Conservation (phyloP, 1,284 basidiomycete genomes). For the Heterobasidion occidentale region DNA sequence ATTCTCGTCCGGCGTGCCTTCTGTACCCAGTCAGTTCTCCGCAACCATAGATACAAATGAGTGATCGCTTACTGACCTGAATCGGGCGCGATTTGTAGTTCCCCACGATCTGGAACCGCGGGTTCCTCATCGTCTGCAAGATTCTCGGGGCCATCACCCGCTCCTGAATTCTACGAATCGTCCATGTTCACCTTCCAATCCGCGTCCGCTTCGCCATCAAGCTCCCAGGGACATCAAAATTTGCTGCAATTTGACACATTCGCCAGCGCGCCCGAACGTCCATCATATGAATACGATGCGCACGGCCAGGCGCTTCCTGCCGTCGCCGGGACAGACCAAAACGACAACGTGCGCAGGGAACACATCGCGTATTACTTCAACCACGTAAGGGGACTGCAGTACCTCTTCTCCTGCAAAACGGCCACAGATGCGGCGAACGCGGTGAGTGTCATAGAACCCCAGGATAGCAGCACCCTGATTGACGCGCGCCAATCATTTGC, state of each 20-base stretch:
- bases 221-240: background rate
- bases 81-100: background rate
- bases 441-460: conserved; percentile 7
- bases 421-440: conserved; percentile 9
- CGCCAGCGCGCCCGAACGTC: conserved; percentile 6
- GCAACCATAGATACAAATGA: background rate
- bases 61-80: background rate
- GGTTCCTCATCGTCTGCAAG: background rate
- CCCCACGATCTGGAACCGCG: background rate
- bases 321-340: conserved; percentile 7
- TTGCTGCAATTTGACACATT: conserved; percentile 5
- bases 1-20: background rate
- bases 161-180: background rate
- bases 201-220: background rate
- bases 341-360: conserved; percentile 9
- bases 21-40: background rate
- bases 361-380: conserved; percentile 23
- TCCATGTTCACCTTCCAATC: background rate
- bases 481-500: conserved; percentile 3
- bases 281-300: background rate
- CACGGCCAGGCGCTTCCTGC: conserved; percentile 6
- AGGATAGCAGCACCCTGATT: conserved; percentile 13
- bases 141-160: background rate
- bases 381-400: conserved; percentile 21
- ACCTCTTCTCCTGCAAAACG: conserved; percentile 18